Evolutionary conservation across 176 grass and related monocot genomes (phyloP).

Genomic region (Urochloa ruziziensis): DNA sequence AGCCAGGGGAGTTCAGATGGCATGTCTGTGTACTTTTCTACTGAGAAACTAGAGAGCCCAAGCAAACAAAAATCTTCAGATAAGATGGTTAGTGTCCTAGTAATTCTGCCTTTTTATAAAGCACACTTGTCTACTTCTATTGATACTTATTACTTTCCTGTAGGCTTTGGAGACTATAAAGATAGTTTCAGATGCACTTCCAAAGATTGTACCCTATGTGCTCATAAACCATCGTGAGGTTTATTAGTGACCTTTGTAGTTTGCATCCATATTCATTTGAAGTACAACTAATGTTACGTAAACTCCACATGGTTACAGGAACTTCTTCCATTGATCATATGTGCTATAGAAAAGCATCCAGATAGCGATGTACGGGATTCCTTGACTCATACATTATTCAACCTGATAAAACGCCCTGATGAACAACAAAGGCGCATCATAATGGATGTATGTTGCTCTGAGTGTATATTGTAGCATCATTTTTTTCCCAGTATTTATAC

Average conservation of each 20-base stretch:
- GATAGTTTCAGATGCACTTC: constrained; percentile 95
- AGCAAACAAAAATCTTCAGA: constrained; percentile 66
- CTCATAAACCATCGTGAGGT: constrained; percentile 99
- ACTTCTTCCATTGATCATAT: constrained; percentile 98
- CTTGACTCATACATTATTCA: constrained; percentile 92
- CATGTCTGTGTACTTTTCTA: constrained; percentile 35
- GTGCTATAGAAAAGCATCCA: constrained; percentile 97
- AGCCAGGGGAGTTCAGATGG: constrained; percentile 40
- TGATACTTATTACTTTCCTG: constrained; percentile 19
- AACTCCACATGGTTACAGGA: constrained; percentile 55
- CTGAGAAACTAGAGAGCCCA: constrained; percentile 61
- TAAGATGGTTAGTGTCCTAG: constrained; percentile 65
- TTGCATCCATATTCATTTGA: constrained; percentile 34
- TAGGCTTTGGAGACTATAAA: constrained; percentile 95
- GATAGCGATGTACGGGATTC: constrained; percentile 82
- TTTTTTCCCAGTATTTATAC: background rate
- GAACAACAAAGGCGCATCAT: constrained; percentile 86
- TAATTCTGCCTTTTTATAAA: constrained; percentile 17
- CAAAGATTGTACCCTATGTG: constrained; percentile 97
- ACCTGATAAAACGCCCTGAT: constrained; percentile 97
- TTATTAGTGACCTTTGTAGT: constrained; percentile 45
- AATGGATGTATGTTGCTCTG: constrained; percentile 74
- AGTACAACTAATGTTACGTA: constrained; percentile 34
- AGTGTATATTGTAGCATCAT: background rate
- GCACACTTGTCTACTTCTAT: constrained; percentile 5